phyloP scores from a whole-genome alignment of 495 filamentous ascomycete species.

The Annulohypoxylon moriforme region DNA sequence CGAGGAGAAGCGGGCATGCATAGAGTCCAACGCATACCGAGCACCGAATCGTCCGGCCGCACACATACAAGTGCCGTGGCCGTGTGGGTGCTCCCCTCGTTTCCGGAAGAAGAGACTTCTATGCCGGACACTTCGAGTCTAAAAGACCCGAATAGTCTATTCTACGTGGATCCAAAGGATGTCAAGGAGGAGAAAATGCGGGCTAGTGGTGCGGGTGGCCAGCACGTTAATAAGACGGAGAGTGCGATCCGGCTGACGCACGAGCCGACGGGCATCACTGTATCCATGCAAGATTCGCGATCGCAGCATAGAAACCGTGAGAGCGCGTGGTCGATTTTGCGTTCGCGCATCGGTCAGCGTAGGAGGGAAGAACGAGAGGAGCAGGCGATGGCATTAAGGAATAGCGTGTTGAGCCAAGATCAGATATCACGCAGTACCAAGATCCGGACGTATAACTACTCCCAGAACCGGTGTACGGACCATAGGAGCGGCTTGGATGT shows the following conservation, averaged over 20 bases:
- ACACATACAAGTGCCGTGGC: conserved; percentile 93
- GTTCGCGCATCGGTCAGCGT: conserved; percentile 83
- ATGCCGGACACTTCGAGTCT: conserved; percentile 68
- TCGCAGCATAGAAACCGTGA: conserved; percentile 91
- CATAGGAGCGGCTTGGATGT: conserved; percentile 86
- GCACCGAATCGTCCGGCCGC: conserved; percentile 88
- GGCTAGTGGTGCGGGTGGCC: conserved; percentile 89
- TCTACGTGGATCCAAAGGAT: conserved; percentile 87
- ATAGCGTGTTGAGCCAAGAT: conserved; percentile 79
- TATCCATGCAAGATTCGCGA: conserved; percentile 90
- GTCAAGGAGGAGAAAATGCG: conserved; percentile 92
- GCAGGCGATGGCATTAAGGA: conserved; percentile 74
- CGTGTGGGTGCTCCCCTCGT: conserved; percentile 89
- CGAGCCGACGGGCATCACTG: conserved; percentile 84
- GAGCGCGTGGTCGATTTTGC: conserved; percentile 85
- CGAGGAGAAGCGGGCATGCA: conserved; percentile 93
- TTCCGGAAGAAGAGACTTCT: conserved; percentile 68
- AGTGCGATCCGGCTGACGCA: conserved; percentile 95
- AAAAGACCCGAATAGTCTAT: conserved; percentile 87
- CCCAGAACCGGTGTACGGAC: conserved; percentile 93
- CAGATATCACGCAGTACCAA: conserved; percentile 92
- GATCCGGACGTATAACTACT: conserved; percentile 94
- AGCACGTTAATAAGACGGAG: conserved; percentile 98
- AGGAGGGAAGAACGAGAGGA: conserved; percentile 88
- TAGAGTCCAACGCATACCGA: conserved; percentile 90